Evolutionary conservation across 306 rosid genomes (phyloP).

Genomic region (Rubus parviflorus): DNA sequence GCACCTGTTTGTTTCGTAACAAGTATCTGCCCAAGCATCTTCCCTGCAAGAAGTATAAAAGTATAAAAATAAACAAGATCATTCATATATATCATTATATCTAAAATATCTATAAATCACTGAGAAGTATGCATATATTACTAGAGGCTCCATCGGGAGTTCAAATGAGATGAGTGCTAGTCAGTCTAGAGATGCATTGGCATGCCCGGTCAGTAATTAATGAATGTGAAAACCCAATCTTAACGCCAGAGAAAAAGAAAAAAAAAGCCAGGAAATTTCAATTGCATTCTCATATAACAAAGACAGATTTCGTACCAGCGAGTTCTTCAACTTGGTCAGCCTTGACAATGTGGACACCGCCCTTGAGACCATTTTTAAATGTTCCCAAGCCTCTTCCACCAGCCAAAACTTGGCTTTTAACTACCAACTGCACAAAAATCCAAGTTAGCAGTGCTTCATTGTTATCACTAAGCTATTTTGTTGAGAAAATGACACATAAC

Average conservation of each 20-base stretch:
- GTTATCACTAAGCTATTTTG: neutral
- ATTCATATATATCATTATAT: neutral
- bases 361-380: slow-evolving; percentile 85
- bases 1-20: slow-evolving; percentile 98
- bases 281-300: slow-evolving; percentile 9
- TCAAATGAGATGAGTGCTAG: neutral
- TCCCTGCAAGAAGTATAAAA: slow-evolving; percentile 49
- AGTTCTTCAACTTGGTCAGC: slow-evolving; percentile 77
- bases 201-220: neutral
- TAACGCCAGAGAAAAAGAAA: neutral
- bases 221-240: neutral
- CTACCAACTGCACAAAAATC: slow-evolving; percentile 52
- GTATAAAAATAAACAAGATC: neutral
- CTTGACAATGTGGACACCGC: slow-evolving; percentile 95
- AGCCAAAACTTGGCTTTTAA: slow-evolving; percentile 83
- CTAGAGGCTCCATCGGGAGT: neutral
- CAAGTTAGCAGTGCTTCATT: slow-evolving; percentile 31
- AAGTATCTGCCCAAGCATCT: slow-evolving; percentile 96
- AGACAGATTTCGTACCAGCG: slow-evolving; percentile 63
- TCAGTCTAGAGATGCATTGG: neutral
- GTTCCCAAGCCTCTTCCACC: slow-evolving; percentile 99
- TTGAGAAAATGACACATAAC: neutral
- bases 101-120: neutral
- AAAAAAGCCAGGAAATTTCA: neutral
- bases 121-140: neutral